phyloP scores from a whole-genome alignment of 73 alveolate genomes.

The Stentor coeruleus region DNA sequence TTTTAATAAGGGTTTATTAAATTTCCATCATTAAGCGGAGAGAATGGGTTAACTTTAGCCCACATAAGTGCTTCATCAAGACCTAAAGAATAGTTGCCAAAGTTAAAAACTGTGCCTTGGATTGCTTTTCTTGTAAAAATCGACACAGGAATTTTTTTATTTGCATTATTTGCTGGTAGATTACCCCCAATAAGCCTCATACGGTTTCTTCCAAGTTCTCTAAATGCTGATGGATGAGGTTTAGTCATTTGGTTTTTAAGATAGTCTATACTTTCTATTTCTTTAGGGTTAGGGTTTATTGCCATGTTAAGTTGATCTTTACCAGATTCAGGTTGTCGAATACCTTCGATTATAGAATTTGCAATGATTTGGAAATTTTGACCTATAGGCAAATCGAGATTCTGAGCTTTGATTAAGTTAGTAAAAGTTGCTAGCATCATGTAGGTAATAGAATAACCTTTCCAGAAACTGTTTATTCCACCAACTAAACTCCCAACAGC shows the following conservation, averaged over 20 bases:
- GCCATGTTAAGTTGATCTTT: not conserved
- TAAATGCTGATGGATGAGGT: not conserved
- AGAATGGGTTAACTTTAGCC: constrained; percentile 1
- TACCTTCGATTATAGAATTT: not conserved
- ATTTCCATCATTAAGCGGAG: constrained; percentile 20
- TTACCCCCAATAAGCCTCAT: not conserved
- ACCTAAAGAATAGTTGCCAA: not conserved
- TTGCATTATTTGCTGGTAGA: constrained; percentile 6
- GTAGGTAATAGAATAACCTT: not conserved
- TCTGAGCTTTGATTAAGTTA: not conserved
- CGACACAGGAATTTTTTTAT: not conserved
- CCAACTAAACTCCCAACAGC: not conserved
- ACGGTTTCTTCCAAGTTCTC: not conserved
- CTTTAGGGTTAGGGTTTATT: not conserved
- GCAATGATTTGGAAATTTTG: not conserved
- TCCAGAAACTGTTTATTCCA: not conserved
- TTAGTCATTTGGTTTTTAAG: not conserved
- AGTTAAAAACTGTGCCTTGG: not conserved
- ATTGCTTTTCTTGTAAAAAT: not conserved
- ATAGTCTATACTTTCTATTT: not conserved
- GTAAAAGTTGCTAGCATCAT: not conserved
- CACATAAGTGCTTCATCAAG: constrained; percentile 23
- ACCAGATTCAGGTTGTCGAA: not conserved
- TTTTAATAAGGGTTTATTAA: not conserved
- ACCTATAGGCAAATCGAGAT: not conserved